Percentiles rank a stretch among this genome's conserved stretches.
phyloP scores from a whole-genome alignment of 208 protist genomes.

The Acanthamoeba divionensis region DNA sequence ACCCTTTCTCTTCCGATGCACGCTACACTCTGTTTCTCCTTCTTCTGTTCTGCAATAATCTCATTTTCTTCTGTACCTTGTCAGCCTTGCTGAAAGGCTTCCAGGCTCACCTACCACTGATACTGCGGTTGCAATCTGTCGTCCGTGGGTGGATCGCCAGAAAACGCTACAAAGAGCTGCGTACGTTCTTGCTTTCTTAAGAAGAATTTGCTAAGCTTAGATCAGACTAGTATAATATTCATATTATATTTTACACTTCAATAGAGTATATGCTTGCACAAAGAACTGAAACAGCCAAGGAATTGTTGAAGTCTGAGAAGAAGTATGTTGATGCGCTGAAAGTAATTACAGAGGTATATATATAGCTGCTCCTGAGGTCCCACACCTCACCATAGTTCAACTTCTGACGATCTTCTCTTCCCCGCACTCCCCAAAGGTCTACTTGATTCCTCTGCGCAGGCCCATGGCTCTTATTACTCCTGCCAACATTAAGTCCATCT shows the following conservation, averaged over 20 bases:
- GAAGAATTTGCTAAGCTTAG: neutral
- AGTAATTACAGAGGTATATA: conserved; percentile 2
- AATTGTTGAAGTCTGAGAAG: conserved; percentile 53
- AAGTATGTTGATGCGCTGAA: conserved; percentile 56
- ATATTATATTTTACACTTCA: neutral
- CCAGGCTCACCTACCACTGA: neutral
- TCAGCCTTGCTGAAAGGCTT: neutral
- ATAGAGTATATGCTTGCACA: neutral
- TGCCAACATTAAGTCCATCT: neutral
- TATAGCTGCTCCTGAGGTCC: too few relatives aligned
- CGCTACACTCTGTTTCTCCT: neutral
- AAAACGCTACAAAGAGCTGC: neutral
- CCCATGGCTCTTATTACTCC: neutral
- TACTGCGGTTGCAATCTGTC: neutral
- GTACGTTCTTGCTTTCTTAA: neutral
- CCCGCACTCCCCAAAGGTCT: neutral
- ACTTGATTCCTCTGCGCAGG: conserved; percentile 26
- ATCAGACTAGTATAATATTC: neutral
- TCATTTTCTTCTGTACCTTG: neutral
- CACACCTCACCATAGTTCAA: neutral
- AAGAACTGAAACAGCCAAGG: conserved; percentile 66
- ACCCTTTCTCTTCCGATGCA: neutral
- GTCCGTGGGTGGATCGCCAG: neutral
- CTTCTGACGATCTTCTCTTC: neutral
- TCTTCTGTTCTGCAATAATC: neutral